Percentiles rank a stretch among this genome's conserved stretches.
Evolutionary conservation across 176 grass and related monocot species (phyloP).

Genomic region (Otatea glauca): DNA sequence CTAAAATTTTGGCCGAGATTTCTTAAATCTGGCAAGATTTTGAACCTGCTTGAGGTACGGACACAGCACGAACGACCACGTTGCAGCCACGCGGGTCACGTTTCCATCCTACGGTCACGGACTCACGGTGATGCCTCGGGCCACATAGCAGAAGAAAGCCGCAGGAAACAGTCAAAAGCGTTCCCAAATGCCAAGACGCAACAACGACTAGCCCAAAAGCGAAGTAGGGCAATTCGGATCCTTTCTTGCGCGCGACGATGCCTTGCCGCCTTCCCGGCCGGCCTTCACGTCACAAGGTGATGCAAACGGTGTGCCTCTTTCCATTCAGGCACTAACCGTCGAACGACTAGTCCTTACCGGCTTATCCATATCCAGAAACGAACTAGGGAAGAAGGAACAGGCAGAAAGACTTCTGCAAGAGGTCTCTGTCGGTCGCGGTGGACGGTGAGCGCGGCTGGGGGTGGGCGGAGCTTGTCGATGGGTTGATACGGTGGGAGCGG

Average conservation of each 20-base stretch:
- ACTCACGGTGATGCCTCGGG: too few species aligned
- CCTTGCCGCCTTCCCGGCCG: background rate
- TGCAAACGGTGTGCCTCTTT: background rate
- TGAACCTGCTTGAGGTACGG: too few species aligned
- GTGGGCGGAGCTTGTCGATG: too few species aligned
- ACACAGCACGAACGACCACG: background rate
- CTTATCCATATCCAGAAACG: background rate
- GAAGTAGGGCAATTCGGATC: background rate
- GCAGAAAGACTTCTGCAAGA: background rate
- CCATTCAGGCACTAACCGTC: conserved; percentile 27
- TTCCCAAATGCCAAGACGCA: background rate
- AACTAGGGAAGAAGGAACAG: background rate
- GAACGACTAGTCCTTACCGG: conserved; percentile 34
- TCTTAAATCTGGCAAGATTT: too few species aligned
- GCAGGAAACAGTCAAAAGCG: background rate
- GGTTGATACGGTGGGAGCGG: too few species aligned
- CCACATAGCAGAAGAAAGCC: too few species aligned
- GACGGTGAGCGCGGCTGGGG: too few species aligned
- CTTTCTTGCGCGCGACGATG: background rate
- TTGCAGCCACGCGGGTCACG: background rate
- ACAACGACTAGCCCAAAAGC: background rate
- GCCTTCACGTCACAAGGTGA: background rate
- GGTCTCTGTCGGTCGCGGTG: too few species aligned
- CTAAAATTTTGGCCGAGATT: too few species aligned
- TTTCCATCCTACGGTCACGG: background rate